Base-by-base conservation (phyloP, 768 basidiomycete genomes). In the Amanita rimosa region DNA sequence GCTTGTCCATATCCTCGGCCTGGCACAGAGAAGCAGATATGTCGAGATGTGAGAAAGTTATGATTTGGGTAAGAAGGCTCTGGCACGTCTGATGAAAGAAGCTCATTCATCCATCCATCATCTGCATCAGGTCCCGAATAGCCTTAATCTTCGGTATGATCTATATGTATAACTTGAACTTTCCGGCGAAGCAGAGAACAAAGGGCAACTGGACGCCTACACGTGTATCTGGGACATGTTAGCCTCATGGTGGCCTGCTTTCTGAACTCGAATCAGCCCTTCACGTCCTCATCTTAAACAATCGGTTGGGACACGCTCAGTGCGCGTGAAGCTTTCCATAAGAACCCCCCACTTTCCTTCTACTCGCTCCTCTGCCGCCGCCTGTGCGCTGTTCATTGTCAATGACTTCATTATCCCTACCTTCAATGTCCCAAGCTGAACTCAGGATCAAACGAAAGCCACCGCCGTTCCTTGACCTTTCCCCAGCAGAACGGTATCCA, bases 381-480 rank as follows among this genome's bases (percentile, higher is more conserved):
- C 29, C 48, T 34, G 35, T 35, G 21, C 38, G 24, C 38, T 31
- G 29, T 19, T 41, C 14, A 13, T n/a, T n/a, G n/a, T n/a, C n/a
- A 49, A 24, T 49, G 48, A 31, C 48, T 34, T 42, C 48, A 21
- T 43, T 49, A 36, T 31, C 33, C 26, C 34, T 40, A n/a, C 41
- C 38, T 9, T 49, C 48, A n/a, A 35, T 33, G 26, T 49, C 48
- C 31, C 48, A 49, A 26, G 38, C 50, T 6, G 50, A 51, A 9
- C 24, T 39, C 34, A 35, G 37, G 41, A 61, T 78, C 55, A 73
- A 64, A 57, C 76, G 82, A 48, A 83, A 83, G 57, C 80, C 77
- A 4, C 66, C 78, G 3, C 81, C 81, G 5, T 58, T 64, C 40
- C 67, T 78, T 48, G 72, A 73, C 44, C 60, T 72, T 55, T 69